These are phyloP conservation scores for Fusarium floridanum DNA, from an alignment of 2,329 filamentous ascomycete species.

Conservation along the genomic window DNA sequence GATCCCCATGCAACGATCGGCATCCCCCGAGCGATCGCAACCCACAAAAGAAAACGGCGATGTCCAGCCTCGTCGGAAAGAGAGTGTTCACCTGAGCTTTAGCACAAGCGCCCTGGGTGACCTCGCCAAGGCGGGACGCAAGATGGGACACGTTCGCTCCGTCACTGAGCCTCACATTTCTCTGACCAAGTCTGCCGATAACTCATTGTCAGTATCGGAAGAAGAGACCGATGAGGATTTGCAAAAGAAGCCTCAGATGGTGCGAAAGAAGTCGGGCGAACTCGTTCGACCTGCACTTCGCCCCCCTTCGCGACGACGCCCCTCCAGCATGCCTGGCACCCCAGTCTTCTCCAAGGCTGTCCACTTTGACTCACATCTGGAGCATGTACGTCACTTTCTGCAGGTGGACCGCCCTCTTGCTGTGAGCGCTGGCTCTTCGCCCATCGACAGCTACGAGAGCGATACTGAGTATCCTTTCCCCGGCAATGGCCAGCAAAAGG, in stretches of 20 bases:
- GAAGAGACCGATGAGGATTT: slow-evolving; percentile 74
- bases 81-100: slow-evolving; percentile 59
- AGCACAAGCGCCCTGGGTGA: slow-evolving; percentile 61
- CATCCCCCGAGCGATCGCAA: slow-evolving; percentile 61
- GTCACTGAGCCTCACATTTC: slow-evolving; percentile 67
- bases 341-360: slow-evolving; percentile 96
- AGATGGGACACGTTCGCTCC: slow-evolving; percentile 65
- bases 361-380: slow-evolving; percentile 97
- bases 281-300: slow-evolving; percentile 93
- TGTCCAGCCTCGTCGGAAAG: slow-evolving; percentile 54
- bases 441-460: slow-evolving; percentile 87
- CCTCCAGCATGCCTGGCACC: slow-evolving; percentile 97
- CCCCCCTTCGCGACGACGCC: slow-evolving; percentile 81
- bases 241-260: slow-evolving; percentile 84
- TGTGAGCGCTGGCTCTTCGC: slow-evolving; percentile 93
- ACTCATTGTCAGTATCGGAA: slow-evolving; percentile 66
- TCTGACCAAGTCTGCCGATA: slow-evolving; percentile 60
- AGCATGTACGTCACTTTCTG: slow-evolving; percentile 95
- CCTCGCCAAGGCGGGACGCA: slow-evolving; percentile 56
- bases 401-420: slow-evolving; percentile 95
- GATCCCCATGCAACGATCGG: slow-evolving; percentile 66
- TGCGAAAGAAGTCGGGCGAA: slow-evolving; percentile 98
- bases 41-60: slow-evolving; percentile 60
- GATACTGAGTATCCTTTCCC: slow-evolving; percentile 92
- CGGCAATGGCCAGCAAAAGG: slow-evolving; percentile 55